A percentile compares a stretch with the other conserved stretches of the same genome.
phyloP scores from a whole-genome alignment of 2,329 filamentous ascomycete species.

The Nothophaeocryptopus gaeumannii region DNA sequence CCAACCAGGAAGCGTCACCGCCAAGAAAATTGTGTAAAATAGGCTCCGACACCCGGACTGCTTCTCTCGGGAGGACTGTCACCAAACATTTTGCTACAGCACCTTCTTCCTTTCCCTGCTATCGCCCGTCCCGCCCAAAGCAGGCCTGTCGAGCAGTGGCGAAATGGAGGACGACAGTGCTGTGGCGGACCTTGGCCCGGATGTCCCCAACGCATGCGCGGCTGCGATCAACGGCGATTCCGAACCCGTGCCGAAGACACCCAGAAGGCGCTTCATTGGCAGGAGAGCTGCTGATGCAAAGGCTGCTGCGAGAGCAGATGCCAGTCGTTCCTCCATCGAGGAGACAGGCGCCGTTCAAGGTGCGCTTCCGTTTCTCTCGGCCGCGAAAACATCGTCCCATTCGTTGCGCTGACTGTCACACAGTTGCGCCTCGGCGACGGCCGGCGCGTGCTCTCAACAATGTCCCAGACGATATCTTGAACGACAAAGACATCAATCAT shows the following conservation, averaged over 20 bases:
- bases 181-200: slow-evolving; percentile 67
- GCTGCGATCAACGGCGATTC: slow-evolving; percentile 48
- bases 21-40: too few relatives aligned
- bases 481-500: slow-evolving; percentile 80
- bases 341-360: slow-evolving; percentile 68
- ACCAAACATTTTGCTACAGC: too few relatives aligned
- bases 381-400: too few relatives aligned
- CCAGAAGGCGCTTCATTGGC: slow-evolving; percentile 90
- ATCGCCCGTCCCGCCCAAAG: background rate
- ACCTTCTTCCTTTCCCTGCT: too few relatives aligned
- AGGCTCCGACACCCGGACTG: too few relatives aligned
- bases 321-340: slow-evolving; percentile 46
- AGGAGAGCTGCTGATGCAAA: slow-evolving; percentile 68
- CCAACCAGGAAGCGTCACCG: too few relatives aligned
- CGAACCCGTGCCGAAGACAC: slow-evolving; percentile 59
- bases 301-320: slow-evolving; percentile 46
- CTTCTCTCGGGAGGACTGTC: too few relatives aligned
- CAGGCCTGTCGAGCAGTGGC: slow-evolving; percentile 1
- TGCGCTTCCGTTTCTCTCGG: slow-evolving; percentile 35
- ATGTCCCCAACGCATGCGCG: slow-evolving; percentile 41
- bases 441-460: slow-evolving; percentile 82
- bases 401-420: slow-evolving; percentile 2
- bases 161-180: slow-evolving; percentile 76
- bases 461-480: slow-evolving; percentile 80
- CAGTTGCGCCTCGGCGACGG: slow-evolving; percentile 69